Evolutionary conservation across 768 basidiomycete species (phyloP).

Genomic region (Auriscalpium orientale): DNA sequence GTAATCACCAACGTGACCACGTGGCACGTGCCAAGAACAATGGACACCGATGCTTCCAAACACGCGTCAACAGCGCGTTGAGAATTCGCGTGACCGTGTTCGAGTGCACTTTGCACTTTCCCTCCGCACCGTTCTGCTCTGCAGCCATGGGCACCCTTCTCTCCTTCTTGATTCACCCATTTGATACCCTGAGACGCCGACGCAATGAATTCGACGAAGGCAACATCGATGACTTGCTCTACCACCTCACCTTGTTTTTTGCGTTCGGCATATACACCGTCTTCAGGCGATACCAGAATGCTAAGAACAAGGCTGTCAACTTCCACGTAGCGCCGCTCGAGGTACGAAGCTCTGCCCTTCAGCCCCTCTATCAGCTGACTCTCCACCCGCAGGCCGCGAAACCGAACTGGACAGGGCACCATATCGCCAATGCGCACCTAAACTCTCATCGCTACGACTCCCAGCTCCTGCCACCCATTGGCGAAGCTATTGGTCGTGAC

Average conservation of each 20-base stretch:
- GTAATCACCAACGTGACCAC: too few relatives aligned
- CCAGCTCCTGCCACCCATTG: conserved; percentile 43
- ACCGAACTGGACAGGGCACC: conserved; percentile 42
- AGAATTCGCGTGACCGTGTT: conserved; percentile 10
- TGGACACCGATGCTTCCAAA: conserved; percentile 1
- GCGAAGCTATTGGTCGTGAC: conserved; percentile 36
- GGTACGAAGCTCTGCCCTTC: conserved; percentile 33
- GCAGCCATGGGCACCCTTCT: conserved; percentile 20
- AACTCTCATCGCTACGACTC: conserved; percentile 54
- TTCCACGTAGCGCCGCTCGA: conserved; percentile 54
- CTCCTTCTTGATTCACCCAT: conserved; percentile 40
- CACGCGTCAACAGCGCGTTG: conserved; percentile 12
- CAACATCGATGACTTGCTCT: conserved; percentile 46
- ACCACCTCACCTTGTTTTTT: conserved; percentile 62
- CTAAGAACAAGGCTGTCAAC: conserved; percentile 63
- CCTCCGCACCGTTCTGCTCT: background rate
- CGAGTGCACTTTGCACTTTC: background rate
- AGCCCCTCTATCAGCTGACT: background rate
- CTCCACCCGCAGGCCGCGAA: conserved; percentile 16
- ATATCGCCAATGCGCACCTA: conserved; percentile 52
- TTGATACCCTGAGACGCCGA: conserved; percentile 42
- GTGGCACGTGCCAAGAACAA: background rate
- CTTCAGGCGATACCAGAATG: conserved; percentile 63
- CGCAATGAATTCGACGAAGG: conserved; percentile 27
- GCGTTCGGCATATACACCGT: conserved; percentile 77